phyloP scores from a whole-genome alignment of 257 asterid genomes.

The Misopates orontium region DNA sequence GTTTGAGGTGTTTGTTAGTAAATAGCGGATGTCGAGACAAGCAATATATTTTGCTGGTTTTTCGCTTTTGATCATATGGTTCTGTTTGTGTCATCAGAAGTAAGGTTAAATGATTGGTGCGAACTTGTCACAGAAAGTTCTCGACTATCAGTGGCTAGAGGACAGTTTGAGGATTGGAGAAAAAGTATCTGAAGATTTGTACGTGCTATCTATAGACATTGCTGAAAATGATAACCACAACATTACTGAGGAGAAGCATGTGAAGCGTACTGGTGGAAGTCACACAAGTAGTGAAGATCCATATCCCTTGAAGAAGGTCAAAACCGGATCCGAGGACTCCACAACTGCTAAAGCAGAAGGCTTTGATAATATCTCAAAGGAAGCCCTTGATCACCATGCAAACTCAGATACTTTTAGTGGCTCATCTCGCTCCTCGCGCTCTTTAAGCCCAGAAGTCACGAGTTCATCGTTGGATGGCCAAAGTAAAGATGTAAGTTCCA shows the following conservation, averaged over 20 bases:
- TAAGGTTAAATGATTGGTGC: slow-evolving; percentile 14
- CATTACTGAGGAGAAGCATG: slow-evolving; percentile 26
- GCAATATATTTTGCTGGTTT: not conserved
- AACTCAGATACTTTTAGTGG: slow-evolving; percentile 39
- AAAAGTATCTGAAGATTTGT: slow-evolving; percentile 60
- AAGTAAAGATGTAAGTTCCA: slow-evolving; percentile 45
- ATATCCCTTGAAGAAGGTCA: slow-evolving; percentile 46
- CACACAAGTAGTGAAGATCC: slow-evolving; percentile 34
- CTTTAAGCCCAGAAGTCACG: slow-evolving; percentile 54
- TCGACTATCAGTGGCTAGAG: slow-evolving; percentile 82
- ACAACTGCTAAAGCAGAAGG: slow-evolving; percentile 32
- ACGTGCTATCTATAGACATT: slow-evolving; percentile 43
- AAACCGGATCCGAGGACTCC: slow-evolving; percentile 43
- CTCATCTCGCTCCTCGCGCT: slow-evolving; percentile 37
- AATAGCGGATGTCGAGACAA: not conserved
- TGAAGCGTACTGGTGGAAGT: slow-evolving; percentile 31
- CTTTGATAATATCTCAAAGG: slow-evolving; percentile 23
- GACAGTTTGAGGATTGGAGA: slow-evolving; percentile 77
- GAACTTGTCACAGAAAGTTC: slow-evolving; percentile 54
- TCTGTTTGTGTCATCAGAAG: slow-evolving; percentile 13
- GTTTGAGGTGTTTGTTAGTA: not conserved
- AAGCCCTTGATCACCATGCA: slow-evolving; percentile 28
- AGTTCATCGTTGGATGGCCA: slow-evolving; percentile 41
- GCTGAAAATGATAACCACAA: slow-evolving; percentile 26
- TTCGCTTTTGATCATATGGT: no score